Evolutionary conservation across 345 rosid genomes (phyloP), one percentile per base, ranked within the genome.

Genomic region (Populus davidiana): DNA sequence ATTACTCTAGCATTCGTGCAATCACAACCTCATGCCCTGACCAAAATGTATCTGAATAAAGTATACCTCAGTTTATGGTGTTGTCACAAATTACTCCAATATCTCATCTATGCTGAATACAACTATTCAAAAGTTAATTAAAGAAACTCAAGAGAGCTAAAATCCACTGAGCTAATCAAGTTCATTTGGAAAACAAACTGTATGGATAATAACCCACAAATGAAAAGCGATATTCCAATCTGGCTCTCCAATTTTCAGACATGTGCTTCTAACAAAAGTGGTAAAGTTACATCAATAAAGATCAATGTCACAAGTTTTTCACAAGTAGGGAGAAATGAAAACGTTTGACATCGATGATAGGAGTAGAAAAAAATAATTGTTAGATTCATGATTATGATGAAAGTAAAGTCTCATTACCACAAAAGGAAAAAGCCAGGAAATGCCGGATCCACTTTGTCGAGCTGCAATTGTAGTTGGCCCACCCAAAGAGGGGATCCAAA

Each of bases 391-490:
- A 56, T 68, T 59, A n/a, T 43, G 31, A 47, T 21, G 31, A 80
- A 35, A 9, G 39, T 36, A 62, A 81, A 65, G 23, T 75, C 78
- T 74, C 73, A 79, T 85, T 93, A 96, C 99, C 98, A 93, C 96
- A 83, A 96, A 93, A 0, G 99, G 99, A 65, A 96, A 47, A 71
- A 93, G 96, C 99, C 98, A 96, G 70, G 99, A 96, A 82, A 93
- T 78, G 84, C 99, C 98, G 35, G 97, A 78, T 74, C 99, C 99
- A 84, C 94, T 96, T 86, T 92, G 96, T 73, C 99, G 87, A 84
- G 99, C 99, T 76, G 99, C 99, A 76, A 96, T 93, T 67, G 87
- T 83, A 70, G 99, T 96, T 69, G 99, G 99, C 76, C 98, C 98
- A 85, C 91, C 94, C 81, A 96, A 79, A 72, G 99, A 92, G 3